These are phyloP conservation scores for Tuber borchii DNA, from an alignment of 495 filamentous ascomycete species.

Conservation along the genomic window DNA sequence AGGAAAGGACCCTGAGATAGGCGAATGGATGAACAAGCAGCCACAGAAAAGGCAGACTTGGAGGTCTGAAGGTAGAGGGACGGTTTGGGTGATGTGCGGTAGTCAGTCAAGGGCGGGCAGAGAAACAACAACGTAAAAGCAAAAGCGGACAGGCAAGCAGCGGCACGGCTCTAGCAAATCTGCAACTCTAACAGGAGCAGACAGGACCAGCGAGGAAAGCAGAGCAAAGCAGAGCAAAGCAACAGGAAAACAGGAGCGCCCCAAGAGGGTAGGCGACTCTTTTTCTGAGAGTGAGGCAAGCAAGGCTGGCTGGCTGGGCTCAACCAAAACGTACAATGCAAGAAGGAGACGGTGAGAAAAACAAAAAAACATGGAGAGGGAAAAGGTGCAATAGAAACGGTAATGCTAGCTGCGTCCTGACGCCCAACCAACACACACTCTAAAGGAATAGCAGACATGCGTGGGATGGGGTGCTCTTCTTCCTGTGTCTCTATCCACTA, in stretches of 20 bases:
- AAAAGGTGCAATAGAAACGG: slow-evolving; percentile 23
- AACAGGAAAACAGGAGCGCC: slow-evolving; percentile 18
- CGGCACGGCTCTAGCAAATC: slow-evolving; percentile 27
- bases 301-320: slow-evolving; percentile 13
- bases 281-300: slow-evolving; percentile 1
- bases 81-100: not conserved
- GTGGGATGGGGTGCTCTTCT: slow-evolving; percentile 28
- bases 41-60: slow-evolving; percentile 3
- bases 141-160: slow-evolving; percentile 14
- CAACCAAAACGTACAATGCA: slow-evolving; percentile 2
- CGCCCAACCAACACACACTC: slow-evolving; percentile 20
- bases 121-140: not conserved
- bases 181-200: slow-evolving; percentile 9
- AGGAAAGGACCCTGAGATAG: not conserved
- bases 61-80: not conserved
- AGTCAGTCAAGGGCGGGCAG: not conserved
- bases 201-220: slow-evolving; percentile 8
- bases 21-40: slow-evolving; percentile 1
- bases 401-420: slow-evolving; percentile 27
- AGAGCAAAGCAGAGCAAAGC: slow-evolving; percentile 25
- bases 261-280: not conserved
- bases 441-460: slow-evolving; percentile 26
- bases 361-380: slow-evolving; percentile 14
- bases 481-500: slow-evolving; percentile 2
- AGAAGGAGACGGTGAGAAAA: slow-evolving; percentile 6